Percentiles rank a stretch among this genome's conserved stretches.
phyloP scores from a whole-genome alignment of 2,329 filamentous ascomycete species.

The Colletotrichum noveboracense region DNA sequence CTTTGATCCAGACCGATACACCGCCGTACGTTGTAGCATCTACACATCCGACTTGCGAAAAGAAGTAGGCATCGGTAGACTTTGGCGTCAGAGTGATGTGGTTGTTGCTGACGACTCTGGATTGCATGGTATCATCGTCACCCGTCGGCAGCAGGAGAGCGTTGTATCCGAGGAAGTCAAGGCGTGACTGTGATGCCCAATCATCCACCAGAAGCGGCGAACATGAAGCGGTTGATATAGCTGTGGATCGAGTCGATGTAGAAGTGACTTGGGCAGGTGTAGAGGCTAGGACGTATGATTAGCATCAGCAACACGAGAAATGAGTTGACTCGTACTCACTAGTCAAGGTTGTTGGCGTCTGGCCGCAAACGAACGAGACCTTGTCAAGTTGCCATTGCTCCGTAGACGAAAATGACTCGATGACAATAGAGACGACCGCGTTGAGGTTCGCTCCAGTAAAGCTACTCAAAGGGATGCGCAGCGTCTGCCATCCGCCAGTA shows the following conservation, averaged over 20 bases:
- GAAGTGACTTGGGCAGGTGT: not conserved
- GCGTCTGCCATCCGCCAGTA: conserved; percentile 53
- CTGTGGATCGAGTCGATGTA: not conserved
- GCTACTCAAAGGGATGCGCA: conserved; percentile 53
- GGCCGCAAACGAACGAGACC: conserved; percentile 48
- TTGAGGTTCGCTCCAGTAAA: conserved; percentile 56
- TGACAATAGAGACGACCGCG: conserved; percentile 51
- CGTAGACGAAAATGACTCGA: conserved; percentile 38
- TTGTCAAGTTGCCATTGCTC: conserved; percentile 50
- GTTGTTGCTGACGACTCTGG: conserved; percentile 55
- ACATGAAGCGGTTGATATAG: conserved; percentile 33
- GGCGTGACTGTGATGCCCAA: conserved; percentile 65
- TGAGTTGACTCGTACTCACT: conserved; percentile 13
- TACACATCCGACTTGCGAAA: conserved; percentile 60
- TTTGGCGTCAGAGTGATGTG: conserved; percentile 57
- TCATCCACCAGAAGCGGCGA: conserved; percentile 58
- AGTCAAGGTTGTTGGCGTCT: conserved; percentile 8
- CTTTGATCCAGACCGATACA: conserved; percentile 60
- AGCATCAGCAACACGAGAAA: not conserved
- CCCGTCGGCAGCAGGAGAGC: conserved; percentile 59
- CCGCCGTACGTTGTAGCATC: conserved; percentile 59
- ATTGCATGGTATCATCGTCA: conserved; percentile 62
- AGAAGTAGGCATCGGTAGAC: conserved; percentile 59
- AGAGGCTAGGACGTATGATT: not conserved
- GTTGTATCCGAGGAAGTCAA: conserved; percentile 67